These are phyloP conservation scores for sorghum (Sorghum bicolor) DNA, from an alignment of 176 grass and related monocot species.

Conservation along the genomic window DNA sequence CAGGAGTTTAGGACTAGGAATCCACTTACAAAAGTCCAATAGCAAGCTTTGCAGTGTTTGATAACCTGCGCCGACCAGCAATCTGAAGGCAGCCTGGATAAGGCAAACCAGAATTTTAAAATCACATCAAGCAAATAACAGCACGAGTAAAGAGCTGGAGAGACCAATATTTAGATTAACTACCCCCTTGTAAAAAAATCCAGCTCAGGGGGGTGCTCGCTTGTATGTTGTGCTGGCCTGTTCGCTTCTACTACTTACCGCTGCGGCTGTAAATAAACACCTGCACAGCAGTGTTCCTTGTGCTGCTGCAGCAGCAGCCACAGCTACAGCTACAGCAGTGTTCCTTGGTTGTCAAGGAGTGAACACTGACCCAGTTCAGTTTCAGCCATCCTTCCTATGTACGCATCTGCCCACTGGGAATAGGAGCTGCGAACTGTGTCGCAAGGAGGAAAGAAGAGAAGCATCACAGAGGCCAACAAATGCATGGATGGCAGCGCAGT, in stretches of 20 bases:
- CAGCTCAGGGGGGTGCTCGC: background rate
- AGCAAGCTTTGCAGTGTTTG: slow-evolving; percentile 91
- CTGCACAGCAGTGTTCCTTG: background rate
- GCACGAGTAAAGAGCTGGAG: background rate
- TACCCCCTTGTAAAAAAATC: background rate
- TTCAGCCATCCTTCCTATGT: background rate
- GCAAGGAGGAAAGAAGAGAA: background rate
- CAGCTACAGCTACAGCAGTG: background rate
- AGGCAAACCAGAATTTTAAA: slow-evolving; percentile 31
- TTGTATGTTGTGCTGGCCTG: background rate
- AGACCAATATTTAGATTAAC: slow-evolving; percentile 2
- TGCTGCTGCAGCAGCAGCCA: background rate
- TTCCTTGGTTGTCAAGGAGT: background rate
- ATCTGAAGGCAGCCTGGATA: slow-evolving; percentile 80
- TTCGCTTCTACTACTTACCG: background rate
- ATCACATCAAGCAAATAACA: slow-evolving; percentile 25
- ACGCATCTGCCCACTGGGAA: background rate
- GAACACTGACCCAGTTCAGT: background rate
- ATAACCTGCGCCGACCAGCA: slow-evolving; percentile 86
- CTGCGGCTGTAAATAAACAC: background rate
- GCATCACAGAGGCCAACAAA: background rate
- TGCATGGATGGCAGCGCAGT: background rate
- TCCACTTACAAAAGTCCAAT: slow-evolving; percentile 95
- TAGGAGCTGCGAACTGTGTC: background rate
- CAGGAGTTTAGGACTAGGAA: slow-evolving; percentile 69